phyloP scores from a whole-genome alignment of 2,329 filamentous ascomycete genomes.

The Ceratocystis cubensis region DNA sequence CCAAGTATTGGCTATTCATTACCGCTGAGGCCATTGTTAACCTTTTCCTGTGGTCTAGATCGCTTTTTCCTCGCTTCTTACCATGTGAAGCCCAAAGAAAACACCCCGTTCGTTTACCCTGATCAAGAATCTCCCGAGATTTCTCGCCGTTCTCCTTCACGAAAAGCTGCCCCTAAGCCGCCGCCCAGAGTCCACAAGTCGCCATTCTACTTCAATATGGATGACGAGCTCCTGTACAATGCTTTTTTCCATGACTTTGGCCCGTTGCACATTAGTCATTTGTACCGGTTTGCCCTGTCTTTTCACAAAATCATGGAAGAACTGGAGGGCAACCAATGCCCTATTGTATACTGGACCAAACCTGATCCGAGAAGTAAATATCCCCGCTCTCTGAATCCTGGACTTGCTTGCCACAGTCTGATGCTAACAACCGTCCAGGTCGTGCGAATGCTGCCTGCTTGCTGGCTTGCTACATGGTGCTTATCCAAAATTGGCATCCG shows the following conservation, averaged over 20 bases:
- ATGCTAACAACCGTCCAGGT: slow-evolving; percentile 36
- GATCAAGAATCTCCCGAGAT: slow-evolving; percentile 21
- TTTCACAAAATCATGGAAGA: slow-evolving; percentile 92
- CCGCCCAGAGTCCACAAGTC: slow-evolving; percentile 29
- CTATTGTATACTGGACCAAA: slow-evolving; percentile 92
- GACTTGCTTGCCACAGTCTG: background rate
- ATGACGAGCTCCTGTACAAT: slow-evolving; percentile 88
- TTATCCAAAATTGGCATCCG: slow-evolving; percentile 95
- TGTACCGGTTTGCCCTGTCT: slow-evolving; percentile 91
- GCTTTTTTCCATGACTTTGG: slow-evolving; percentile 98
- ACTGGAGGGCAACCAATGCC: slow-evolving; percentile 75
- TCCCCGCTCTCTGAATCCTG: background rate
- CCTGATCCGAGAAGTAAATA: slow-evolving; percentile 70
- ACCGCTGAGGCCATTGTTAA: background rate
- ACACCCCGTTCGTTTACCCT: slow-evolving; percentile 78
- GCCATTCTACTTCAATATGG: slow-evolving; percentile 91
- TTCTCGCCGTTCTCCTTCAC: slow-evolving; percentile 36
- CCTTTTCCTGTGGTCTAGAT: slow-evolving; percentile 42
- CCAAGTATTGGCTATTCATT: too few relatives aligned
- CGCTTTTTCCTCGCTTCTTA: slow-evolving; percentile 92
- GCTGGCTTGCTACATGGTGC: slow-evolving; percentile 94
- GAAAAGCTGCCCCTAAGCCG: slow-evolving; percentile 35
- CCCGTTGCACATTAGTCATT: slow-evolving; percentile 88
- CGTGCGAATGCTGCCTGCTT: slow-evolving; percentile 90
- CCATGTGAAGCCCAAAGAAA: slow-evolving; percentile 62